Evolutionary conservation across 257 asterid genomes (phyloP).

Genomic region (Plantago major): DNA sequence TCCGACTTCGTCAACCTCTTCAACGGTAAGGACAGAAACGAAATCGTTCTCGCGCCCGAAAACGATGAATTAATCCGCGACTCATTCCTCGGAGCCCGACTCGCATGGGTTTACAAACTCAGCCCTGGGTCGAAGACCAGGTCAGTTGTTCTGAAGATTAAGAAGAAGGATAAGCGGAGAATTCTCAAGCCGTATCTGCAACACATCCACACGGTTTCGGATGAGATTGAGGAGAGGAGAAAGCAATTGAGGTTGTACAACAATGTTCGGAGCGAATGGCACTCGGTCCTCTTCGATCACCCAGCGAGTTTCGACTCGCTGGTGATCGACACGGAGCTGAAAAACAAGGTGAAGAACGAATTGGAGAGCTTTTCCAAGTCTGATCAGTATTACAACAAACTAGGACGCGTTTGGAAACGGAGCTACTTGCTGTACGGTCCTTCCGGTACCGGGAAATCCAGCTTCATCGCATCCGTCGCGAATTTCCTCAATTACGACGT

Average conservation of each 20-base stretch:
- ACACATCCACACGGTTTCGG: constrained; percentile 48
- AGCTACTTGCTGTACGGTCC: constrained; percentile 68
- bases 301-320: constrained; percentile 53
- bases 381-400: constrained; percentile 52
- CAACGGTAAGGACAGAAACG: constrained; percentile 45
- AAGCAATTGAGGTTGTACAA: constrained; percentile 35
- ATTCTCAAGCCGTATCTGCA: constrained; percentile 59
- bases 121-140: constrained; percentile 17
- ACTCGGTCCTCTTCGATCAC: constrained; percentile 44
- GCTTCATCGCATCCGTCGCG: constrained; percentile 61
- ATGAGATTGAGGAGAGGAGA: constrained; percentile 42
- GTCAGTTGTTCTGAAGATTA: constrained; percentile 38
- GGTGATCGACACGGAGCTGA: constrained; percentile 53
- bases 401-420: constrained; percentile 69
- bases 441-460: constrained; percentile 72
- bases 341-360: constrained; percentile 40
- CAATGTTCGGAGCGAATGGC: constrained; percentile 44
- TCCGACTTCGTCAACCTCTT: constrained; percentile 57
- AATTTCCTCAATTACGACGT: constrained; percentile 51
- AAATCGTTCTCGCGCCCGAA: constrained; percentile 45
- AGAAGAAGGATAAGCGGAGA: constrained; percentile 51
- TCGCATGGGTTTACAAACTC: constrained; percentile 40
- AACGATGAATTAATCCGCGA: constrained; percentile 42
- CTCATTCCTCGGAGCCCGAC: constrained; percentile 53
- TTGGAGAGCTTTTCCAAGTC: constrained; percentile 53